Evolutionary conservation across 257 asterid species (phyloP).

Genomic region (Parsonsia alboflavescens): DNA sequence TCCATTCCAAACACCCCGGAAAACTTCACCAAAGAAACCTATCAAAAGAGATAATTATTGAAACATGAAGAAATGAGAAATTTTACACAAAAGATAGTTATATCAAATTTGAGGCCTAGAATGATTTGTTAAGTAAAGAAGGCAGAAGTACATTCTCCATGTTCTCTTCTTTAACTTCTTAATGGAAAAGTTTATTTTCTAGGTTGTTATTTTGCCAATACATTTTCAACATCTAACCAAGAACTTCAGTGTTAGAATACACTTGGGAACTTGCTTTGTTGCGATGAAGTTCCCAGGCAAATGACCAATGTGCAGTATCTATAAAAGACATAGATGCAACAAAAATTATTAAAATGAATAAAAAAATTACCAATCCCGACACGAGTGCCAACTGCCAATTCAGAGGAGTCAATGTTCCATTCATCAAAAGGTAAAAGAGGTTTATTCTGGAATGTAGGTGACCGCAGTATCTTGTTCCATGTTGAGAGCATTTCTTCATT

Average conservation of each 20-base stretch:
- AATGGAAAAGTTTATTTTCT: not conserved
- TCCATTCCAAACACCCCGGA: slow-evolving; percentile 98
- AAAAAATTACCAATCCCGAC: slow-evolving; percentile 90
- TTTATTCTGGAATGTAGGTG: slow-evolving; percentile 69
- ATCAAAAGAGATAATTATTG: not conserved
- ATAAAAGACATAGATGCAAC: not conserved
- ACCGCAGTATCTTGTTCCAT: slow-evolving; percentile 83
- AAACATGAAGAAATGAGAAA: slow-evolving; percentile 8
- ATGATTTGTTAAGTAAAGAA: not conserved
- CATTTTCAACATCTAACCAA: not conserved
- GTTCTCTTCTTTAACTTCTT: not conserved
- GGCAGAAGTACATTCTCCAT: not conserved
- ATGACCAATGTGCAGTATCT: not conserved
- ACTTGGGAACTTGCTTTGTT: not conserved
- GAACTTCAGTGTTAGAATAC: not conserved
- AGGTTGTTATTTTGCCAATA: not conserved
- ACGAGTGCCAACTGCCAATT: slow-evolving; percentile 85
- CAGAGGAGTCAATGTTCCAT: slow-evolving; percentile 92
- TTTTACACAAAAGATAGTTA: not conserved
- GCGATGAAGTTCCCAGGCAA: not conserved
- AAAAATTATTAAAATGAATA: not conserved
- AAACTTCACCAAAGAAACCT: slow-evolving; percentile 99
- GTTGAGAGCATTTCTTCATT: slow-evolving; percentile 64
- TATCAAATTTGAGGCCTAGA: not conserved
- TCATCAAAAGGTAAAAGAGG: slow-evolving; percentile 84